Conservation (phyloP, 1,139 yeast species). For the Kurtzmaniella quercitrusa region DNA sequence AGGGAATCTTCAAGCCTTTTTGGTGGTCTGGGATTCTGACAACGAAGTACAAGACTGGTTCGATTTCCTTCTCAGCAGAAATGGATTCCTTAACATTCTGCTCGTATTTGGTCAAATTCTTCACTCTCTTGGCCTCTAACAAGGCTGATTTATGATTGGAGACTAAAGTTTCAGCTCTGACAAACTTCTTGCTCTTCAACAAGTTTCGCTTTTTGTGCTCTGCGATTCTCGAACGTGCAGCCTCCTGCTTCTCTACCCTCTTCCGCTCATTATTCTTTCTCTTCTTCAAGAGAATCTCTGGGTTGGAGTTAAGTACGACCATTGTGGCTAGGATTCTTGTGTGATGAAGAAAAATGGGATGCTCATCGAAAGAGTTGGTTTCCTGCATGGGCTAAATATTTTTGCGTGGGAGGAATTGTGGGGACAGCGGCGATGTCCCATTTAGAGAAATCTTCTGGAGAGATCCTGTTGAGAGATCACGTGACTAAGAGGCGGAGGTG, state of each 20-base stretch:
- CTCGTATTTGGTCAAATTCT: slow-evolving; percentile 53
- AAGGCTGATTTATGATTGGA: slow-evolving; percentile 60
- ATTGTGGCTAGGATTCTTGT: slow-evolving; percentile 13
- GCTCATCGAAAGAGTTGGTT: slow-evolving; percentile 2
- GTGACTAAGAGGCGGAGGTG: too few species aligned
- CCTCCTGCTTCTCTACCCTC: slow-evolving; percentile 60
- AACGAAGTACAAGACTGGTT: slow-evolving; percentile 55
- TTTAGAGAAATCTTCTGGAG: too few species aligned
- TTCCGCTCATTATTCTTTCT: slow-evolving; percentile 73
- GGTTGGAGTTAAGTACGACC: slow-evolving; percentile 62
- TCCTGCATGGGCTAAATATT: not conserved
- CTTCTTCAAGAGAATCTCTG: slow-evolving; percentile 70
- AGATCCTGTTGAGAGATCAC: too few species aligned
- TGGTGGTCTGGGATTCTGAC: slow-evolving; percentile 58
- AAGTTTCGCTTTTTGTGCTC: slow-evolving; percentile 33
- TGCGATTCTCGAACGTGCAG: slow-evolving; percentile 23
- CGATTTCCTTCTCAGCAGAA: slow-evolving; percentile 15
- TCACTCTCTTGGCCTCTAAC: slow-evolving; percentile 64
- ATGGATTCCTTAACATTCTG: slow-evolving; percentile 16
- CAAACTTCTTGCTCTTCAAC: slow-evolving; percentile 43
- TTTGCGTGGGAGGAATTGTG: not conserved
- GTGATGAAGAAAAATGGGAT: slow-evolving; percentile 1
- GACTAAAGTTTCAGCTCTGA: slow-evolving; percentile 71
- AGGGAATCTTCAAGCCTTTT: slow-evolving; percentile 61
- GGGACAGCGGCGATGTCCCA: not conserved